A percentile compares a stretch with the other conserved stretches of the same genome.
These are phyloP conservation scores for Neocatenulostroma microsporum DNA, from an alignment of 2,329 filamentous ascomycete genomes.

Conservation along the genomic window DNA sequence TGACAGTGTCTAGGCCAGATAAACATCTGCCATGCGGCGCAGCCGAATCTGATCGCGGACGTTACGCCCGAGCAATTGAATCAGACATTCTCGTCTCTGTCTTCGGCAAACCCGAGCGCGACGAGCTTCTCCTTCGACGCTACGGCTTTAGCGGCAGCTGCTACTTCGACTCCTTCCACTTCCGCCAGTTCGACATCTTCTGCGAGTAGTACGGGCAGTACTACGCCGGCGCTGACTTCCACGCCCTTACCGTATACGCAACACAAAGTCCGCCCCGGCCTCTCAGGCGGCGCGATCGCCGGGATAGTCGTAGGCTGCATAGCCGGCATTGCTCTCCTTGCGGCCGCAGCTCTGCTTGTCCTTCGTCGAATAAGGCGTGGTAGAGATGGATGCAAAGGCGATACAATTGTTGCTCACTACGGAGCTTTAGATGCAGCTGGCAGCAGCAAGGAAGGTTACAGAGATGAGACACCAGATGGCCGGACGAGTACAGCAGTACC, in stretches of 20 bases:
- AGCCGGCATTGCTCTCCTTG: not conserved
- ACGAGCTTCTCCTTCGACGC: not conserved
- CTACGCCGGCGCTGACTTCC: not conserved
- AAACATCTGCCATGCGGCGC: conserved; percentile 11
- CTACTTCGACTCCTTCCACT: not conserved
- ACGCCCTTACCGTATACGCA: not conserved
- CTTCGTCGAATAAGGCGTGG: no score
- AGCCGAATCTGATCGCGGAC: conserved; percentile 12
- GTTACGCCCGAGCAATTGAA: no score
- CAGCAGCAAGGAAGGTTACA: no score
- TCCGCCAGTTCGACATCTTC: not conserved
- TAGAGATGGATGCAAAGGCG: no score
- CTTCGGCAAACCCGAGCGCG: not conserved
- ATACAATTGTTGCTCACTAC: no score
- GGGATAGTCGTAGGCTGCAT: not conserved
- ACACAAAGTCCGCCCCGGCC: not conserved
- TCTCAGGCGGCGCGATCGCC: not conserved
- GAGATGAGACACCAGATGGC: no score
- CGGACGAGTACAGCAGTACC: no score
- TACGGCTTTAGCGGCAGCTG: not conserved
- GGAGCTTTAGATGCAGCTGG: no score
- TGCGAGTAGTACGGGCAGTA: not conserved
- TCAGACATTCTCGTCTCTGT: conserved; percentile 1
- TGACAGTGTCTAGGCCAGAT: conserved; percentile 7
- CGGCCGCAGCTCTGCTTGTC: not conserved